A percentile compares a stretch with the other conserved stretches of the same genome.
Conservation (phyloP, 306 rosid species). For the Prinsepia uniflora region DNA sequence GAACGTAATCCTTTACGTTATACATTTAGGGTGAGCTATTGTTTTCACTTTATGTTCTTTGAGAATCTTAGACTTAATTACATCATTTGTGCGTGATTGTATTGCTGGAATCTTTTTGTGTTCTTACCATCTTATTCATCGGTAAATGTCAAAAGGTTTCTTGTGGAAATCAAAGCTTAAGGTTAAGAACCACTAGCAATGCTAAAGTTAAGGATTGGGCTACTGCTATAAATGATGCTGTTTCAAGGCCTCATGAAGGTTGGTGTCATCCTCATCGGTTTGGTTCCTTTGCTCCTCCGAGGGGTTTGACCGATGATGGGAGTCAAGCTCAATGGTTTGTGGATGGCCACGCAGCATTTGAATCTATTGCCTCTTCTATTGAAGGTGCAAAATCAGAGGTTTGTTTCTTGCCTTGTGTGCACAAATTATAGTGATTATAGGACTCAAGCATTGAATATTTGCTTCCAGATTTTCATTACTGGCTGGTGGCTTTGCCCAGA, state of each 20-base stretch:
- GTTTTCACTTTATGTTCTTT: not conserved
- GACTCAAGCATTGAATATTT: constrained; percentile 2
- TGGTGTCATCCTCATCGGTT: constrained; percentile 48
- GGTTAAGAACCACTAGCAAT: constrained; percentile 40
- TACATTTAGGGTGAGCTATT: constrained; percentile 32
- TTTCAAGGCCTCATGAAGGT: constrained; percentile 38
- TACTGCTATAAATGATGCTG: constrained; percentile 38
- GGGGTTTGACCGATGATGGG: constrained; percentile 43
- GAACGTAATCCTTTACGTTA: constrained; percentile 40
- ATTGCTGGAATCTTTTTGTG: not conserved
- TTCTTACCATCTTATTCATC: not conserved
- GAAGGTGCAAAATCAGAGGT: constrained; percentile 52
- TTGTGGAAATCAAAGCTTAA: constrained; percentile 31
- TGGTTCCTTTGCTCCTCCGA: constrained; percentile 45
- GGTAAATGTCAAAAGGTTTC: constrained; percentile 32
- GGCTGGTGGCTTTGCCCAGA: constrained; percentile 64
- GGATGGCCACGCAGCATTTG: constrained; percentile 45
- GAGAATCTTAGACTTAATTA: not conserved
- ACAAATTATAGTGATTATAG: not conserved
- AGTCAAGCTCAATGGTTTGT: constrained; percentile 53
- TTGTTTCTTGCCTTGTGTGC: not conserved
- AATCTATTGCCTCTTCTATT: constrained; percentile 46
- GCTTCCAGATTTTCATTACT: constrained; percentile 44
- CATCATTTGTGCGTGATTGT: no score
- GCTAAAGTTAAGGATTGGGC: constrained; percentile 41